Percentiles rank a stretch among this genome's conserved stretches.
Evolutionary conservation across 768 basidiomycete species (phyloP).

Genomic region (Rhodocollybia butyracea): DNA sequence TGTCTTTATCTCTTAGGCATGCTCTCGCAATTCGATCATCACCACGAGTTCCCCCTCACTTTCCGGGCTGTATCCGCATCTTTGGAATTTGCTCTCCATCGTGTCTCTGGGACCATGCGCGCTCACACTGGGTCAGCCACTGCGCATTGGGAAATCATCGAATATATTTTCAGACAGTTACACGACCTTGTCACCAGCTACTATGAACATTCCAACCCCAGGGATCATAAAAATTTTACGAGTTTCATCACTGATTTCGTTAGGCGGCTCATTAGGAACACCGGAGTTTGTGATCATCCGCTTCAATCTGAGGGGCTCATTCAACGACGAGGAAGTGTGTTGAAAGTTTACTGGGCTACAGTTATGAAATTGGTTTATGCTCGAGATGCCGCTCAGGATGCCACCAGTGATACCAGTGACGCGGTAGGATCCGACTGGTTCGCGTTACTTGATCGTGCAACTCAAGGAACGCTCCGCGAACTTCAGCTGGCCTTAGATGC

Average conservation of each 20-base stretch:
- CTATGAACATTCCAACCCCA: background rate
- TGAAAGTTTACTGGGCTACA: background rate
- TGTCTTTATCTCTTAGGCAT: background rate
- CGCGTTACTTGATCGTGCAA: background rate
- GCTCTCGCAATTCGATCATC: background rate
- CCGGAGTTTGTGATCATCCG: background rate
- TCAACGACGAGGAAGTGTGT: background rate
- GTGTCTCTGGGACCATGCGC: background rate
- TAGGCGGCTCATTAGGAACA: background rate
- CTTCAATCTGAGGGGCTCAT: background rate
- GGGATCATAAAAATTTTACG: background rate
- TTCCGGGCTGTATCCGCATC: background rate
- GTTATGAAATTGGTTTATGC: background rate
- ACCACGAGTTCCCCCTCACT: background rate
- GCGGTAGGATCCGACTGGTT: too few relatives aligned
- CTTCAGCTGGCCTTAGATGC: background rate
- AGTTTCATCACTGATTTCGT: background rate
- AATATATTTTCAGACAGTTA: background rate
- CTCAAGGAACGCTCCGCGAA: background rate
- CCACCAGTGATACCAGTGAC: too few relatives aligned
- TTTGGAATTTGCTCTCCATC: background rate
- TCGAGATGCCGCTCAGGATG: background rate
- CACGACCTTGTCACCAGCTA: background rate
- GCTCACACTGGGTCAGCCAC: too few relatives aligned
- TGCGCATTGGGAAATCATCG: background rate